A percentile compares a stretch with the other conserved stretches of the same genome.
These are phyloP conservation scores for Yamadazyma akitaensis DNA, from an alignment of 805 yeast species.

Conservation along the genomic window DNA sequence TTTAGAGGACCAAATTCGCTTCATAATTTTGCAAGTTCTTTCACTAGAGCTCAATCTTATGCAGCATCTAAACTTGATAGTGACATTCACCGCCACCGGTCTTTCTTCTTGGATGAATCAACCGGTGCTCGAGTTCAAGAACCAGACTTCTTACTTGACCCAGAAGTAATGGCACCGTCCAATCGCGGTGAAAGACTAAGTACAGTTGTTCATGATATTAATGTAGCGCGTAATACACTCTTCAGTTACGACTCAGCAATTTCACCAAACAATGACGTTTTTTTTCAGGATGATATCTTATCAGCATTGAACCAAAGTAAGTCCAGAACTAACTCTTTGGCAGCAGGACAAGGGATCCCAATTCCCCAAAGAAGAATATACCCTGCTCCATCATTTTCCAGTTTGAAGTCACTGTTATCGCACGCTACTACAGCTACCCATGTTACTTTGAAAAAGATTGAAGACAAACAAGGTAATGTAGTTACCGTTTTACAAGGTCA, in stretches of 20 bases:
- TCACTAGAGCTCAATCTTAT: slow-evolving; percentile 72
- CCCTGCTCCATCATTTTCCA: slow-evolving; percentile 44
- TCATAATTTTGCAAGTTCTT: slow-evolving; percentile 76
- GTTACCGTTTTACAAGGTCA: slow-evolving; percentile 76
- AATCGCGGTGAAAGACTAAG: slow-evolving; percentile 62
- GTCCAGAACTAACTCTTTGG: slow-evolving; percentile 27
- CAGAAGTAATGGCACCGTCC: slow-evolving; percentile 64
- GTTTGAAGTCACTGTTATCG: slow-evolving; percentile 36
- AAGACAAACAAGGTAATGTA: slow-evolving; percentile 65
- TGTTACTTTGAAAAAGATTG: slow-evolving; percentile 57
- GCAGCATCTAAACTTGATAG: slow-evolving; percentile 47
- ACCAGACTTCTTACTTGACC: slow-evolving; percentile 64
- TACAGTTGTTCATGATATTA: slow-evolving; percentile 45
- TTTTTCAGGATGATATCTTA: slow-evolving; percentile 37
- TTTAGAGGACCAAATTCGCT: slow-evolving; percentile 66
- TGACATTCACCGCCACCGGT: slow-evolving; percentile 56
- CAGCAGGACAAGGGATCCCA: slow-evolving; percentile 16
- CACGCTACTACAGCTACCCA: slow-evolving; percentile 44
- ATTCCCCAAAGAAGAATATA: slow-evolving; percentile 27
- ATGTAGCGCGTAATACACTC: slow-evolving; percentile 18
- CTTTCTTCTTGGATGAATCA: slow-evolving; percentile 47
- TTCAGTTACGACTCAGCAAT: slow-evolving; percentile 13
- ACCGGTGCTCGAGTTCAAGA: slow-evolving; percentile 4
- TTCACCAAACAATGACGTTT: slow-evolving; percentile 28
- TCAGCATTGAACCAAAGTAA: slow-evolving; percentile 22